Evolutionary conservation across 768 basidiomycete species (phyloP).

Genomic region (Tylopilus vinaceipallidus): DNA sequence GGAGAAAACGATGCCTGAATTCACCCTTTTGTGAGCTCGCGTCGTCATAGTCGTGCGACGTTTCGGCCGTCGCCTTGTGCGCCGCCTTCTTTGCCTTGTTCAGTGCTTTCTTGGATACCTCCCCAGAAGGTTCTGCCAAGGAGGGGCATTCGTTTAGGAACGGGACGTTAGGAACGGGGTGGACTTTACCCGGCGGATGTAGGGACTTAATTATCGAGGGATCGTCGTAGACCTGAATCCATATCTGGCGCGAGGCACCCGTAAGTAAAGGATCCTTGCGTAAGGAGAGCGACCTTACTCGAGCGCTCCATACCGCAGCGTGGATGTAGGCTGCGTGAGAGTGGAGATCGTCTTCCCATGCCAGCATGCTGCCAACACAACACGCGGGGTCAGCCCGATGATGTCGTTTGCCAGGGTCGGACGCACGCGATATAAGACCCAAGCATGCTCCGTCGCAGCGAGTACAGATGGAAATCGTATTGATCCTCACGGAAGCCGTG

Average conservation of each 20-base stretch:
- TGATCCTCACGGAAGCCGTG: slow-evolving; percentile 91
- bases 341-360: slow-evolving; percentile 79
- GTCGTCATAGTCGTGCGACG: slow-evolving; percentile 36
- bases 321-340: slow-evolving; percentile 75
- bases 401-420: not conserved
- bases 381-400: slow-evolving; percentile 2
- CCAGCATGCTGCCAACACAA: slow-evolving; percentile 53
- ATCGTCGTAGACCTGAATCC: slow-evolving; percentile 66
- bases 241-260: slow-evolving; percentile 55
- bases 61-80: slow-evolving; percentile 53
- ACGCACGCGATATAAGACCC: slow-evolving; percentile 83
- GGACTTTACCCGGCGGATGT: slow-evolving; percentile 36
- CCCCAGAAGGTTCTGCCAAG: slow-evolving; percentile 14
- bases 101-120: slow-evolving; percentile 70
- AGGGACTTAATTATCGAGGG: slow-evolving; percentile 52
- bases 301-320: slow-evolving; percentile 68
- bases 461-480: slow-evolving; percentile 97
- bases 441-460: slow-evolving; percentile 83
- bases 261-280: slow-evolving; percentile 9
- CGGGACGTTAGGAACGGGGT: slow-evolving; percentile 31
- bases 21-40: slow-evolving; percentile 60
- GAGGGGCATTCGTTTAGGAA: not conserved
- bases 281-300: slow-evolving; percentile 42
- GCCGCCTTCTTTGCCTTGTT: slow-evolving; percentile 86
- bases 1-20: slow-evolving; percentile 16